phyloP scores from a whole-genome alignment of 805 yeast species.

The Scheffersomyces coipomensis region DNA sequence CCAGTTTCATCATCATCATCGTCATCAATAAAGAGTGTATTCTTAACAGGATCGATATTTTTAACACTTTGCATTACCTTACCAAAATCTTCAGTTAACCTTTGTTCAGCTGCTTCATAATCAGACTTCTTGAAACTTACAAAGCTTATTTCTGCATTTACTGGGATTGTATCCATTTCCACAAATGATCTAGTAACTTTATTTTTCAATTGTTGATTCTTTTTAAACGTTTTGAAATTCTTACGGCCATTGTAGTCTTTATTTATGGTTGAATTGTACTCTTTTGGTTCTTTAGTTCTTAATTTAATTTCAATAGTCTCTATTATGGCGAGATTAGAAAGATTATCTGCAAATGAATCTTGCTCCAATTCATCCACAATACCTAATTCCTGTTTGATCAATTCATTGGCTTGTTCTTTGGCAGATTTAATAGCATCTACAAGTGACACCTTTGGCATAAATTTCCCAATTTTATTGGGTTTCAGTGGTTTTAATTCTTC shows the following conservation, averaged over 20 bases:
- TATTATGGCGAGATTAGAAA: constrained; percentile 28
- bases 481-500: constrained; percentile 1
- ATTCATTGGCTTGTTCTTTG: constrained; percentile 19
- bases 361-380: constrained; percentile 11
- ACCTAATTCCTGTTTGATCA: constrained; percentile 24
- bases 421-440: constrained; percentile 28
- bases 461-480: constrained; percentile 9
- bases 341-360: constrained; percentile 10
- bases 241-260: constrained; percentile 14
- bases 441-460: constrained; percentile 17
- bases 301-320: constrained; percentile 23
- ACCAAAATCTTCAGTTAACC: constrained; percentile 13
- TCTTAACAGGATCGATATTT: constrained; percentile 2
- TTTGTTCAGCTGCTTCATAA: constrained; percentile 4
- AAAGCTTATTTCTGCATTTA: constrained; percentile 1
- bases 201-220: constrained; percentile 16
- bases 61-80: constrained; percentile 15
- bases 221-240: constrained; percentile 32
- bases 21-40: constrained; percentile 3
- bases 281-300: constrained; percentile 6
- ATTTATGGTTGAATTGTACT: background rate
- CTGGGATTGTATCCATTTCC: constrained; percentile 8
- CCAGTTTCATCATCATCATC: constrained; percentile 1
- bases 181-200: constrained; percentile 20
- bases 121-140: background rate